A percentile compares a stretch with the other conserved stretches of the same genome.
Evolutionary conservation across 331 rosid species (phyloP).

Genomic region (Quercus tomentella): DNA sequence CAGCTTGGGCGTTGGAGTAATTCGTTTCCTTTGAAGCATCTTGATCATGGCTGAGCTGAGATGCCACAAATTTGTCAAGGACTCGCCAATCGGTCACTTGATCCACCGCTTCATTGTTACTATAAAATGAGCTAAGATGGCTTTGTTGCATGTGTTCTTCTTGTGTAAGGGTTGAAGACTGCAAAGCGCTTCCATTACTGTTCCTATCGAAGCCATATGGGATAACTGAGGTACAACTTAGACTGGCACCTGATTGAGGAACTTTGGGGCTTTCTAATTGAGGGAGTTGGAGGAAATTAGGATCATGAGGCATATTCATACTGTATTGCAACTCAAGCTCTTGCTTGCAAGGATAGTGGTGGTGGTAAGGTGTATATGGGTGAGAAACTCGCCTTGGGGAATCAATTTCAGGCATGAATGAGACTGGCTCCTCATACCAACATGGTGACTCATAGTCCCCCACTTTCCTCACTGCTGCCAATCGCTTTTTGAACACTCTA

Average conservation of each 20-base stretch:
- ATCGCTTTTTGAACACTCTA: slow-evolving; percentile 75
- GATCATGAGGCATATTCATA: slow-evolving; percentile 32
- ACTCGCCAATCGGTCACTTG: slow-evolving; percentile 76
- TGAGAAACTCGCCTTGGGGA: slow-evolving; percentile 45
- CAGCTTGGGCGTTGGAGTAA: slow-evolving; percentile 29
- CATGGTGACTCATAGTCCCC: slow-evolving; percentile 72
- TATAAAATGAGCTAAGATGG: slow-evolving; percentile 24
- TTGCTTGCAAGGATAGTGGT: slow-evolving; percentile 55
- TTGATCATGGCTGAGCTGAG: slow-evolving; percentile 62
- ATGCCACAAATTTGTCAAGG: slow-evolving; percentile 75
- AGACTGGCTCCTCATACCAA: slow-evolving; percentile 69
- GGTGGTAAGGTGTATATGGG: slow-evolving; percentile 35
- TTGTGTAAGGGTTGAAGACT: slow-evolving; percentile 41
- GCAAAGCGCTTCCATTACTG: slow-evolving; percentile 24
- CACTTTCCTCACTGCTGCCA: slow-evolving; percentile 48
- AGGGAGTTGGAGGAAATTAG: slow-evolving; percentile 70
- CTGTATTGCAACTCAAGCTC: slow-evolving; percentile 60
- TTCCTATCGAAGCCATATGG: slow-evolving; percentile 35
- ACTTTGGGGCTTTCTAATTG: slow-evolving; percentile 73
- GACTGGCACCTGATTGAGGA: slow-evolving; percentile 22
- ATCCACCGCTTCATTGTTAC: slow-evolving; percentile 35
- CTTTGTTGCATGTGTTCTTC: slow-evolving; percentile 36
- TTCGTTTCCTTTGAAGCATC: slow-evolving; percentile 42
- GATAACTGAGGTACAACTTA: slow-evolving; percentile 23
- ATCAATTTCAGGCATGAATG: slow-evolving; percentile 70